These are phyloP conservation scores for Dovyalis caffra DNA, from an alignment of 345 rosid species.

Conservation along the genomic window DNA sequence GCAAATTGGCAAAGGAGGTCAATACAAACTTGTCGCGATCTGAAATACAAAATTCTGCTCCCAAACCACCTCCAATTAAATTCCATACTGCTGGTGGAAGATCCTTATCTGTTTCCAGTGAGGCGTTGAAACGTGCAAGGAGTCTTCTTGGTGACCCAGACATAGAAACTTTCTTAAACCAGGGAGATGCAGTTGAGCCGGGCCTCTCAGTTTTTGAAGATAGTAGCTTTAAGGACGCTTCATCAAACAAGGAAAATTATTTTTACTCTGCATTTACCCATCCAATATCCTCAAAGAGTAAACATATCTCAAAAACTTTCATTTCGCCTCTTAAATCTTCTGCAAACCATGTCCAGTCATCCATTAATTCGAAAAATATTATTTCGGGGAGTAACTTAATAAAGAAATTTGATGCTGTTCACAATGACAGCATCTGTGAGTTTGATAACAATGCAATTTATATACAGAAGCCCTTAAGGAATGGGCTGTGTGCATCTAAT, in stretches of 20 bases:
- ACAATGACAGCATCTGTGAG: conserved; percentile 25
- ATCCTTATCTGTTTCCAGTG: conserved; percentile 80
- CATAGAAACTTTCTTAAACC: conserved; percentile 51
- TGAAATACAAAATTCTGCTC: conserved; percentile 31
- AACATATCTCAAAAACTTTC: conserved; percentile 44
- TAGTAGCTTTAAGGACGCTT: conserved; percentile 26
- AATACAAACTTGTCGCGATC: conserved; percentile 26
- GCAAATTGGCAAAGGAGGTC: conserved; percentile 22
- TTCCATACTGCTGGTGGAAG: conserved; percentile 90
- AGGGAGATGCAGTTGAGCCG: conserved; percentile 36
- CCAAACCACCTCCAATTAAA: conserved; percentile 56
- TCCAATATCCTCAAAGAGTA: conserved; percentile 43
- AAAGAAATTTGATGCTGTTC: conserved; percentile 69
- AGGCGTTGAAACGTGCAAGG: conserved; percentile 82
- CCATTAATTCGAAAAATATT: conserved; percentile 31
- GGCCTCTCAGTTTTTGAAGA: conserved; percentile 35
- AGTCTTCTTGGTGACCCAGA: conserved; percentile 93
- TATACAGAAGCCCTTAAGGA: conserved; percentile 26
- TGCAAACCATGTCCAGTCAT: conserved; percentile 35
- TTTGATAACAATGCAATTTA: conserved; percentile 25
- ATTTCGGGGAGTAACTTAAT: conserved; percentile 57
- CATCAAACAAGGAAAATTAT: conserved; percentile 41
- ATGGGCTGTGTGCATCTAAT: conserved; percentile 13
- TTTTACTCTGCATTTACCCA: conserved; percentile 28
- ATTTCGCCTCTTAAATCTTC: conserved; percentile 58